Evolutionary conservation across 2,329 filamentous ascomycete species (phyloP).

Genomic region (Sordariomycetes sp.): DNA sequence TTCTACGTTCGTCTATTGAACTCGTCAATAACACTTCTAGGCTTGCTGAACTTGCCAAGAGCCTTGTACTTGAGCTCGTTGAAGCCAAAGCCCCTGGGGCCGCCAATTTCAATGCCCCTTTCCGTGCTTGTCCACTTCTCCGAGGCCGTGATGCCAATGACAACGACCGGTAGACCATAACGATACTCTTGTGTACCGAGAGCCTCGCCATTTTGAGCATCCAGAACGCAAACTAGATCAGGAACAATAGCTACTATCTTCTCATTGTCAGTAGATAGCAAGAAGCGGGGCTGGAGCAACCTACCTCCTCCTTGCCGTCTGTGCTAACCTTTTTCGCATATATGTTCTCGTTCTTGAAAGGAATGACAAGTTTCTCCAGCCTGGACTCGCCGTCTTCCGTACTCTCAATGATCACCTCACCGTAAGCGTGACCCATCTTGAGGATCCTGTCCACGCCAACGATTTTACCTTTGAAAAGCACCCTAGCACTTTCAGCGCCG

Average conservation of each 20-base stretch:
- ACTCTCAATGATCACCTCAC: constrained; percentile 45
- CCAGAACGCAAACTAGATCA: constrained; percentile 46
- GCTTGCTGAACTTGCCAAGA: constrained; percentile 37
- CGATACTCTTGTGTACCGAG: constrained; percentile 48
- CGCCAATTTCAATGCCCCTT: constrained; percentile 38
- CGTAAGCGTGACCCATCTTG: constrained; percentile 49
- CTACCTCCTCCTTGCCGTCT: constrained; percentile 22
- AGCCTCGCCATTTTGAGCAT: constrained; percentile 45
- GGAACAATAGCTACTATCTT: constrained; percentile 44
- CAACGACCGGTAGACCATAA: constrained; percentile 40
- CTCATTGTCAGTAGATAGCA: too few relatives aligned
- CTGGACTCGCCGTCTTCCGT: constrained; percentile 15
- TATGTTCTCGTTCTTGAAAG: constrained; percentile 69
- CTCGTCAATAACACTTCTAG: constrained; percentile 44
- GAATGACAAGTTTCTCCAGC: constrained; percentile 48
- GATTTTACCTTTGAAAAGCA: constrained; percentile 58
- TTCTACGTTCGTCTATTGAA: constrained; percentile 12
- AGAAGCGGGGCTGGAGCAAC: too few relatives aligned
- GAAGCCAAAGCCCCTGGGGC: constrained; percentile 38
- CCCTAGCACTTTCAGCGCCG: constrained; percentile 39
- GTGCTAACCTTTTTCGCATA: constrained; percentile 34
- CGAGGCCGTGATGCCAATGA: constrained; percentile 35
- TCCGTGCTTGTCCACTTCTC: constrained; percentile 30
- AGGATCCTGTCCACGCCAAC: constrained; percentile 47
- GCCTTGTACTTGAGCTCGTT: constrained; percentile 36